phyloP scores from a whole-genome alignment of 768 basidiomycete species.

The Kwoniella sp. region DNA sequence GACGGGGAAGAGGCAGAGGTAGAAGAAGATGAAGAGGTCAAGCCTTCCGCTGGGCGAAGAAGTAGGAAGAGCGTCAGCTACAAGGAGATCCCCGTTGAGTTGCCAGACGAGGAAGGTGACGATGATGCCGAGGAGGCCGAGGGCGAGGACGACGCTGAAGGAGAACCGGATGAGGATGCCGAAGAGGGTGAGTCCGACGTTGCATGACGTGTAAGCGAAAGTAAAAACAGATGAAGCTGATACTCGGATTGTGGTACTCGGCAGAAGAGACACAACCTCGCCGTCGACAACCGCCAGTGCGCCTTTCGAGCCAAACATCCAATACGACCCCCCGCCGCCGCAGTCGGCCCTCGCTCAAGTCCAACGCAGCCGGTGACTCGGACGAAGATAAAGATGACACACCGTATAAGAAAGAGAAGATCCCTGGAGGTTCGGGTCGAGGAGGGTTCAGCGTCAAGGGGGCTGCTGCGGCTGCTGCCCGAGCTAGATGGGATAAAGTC shows the following conservation, averaged over 20 bases:
- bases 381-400: conserved; percentile 45
- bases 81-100: conserved; percentile 30
- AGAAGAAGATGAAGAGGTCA: conserved; percentile 15
- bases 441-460: conserved; percentile 54
- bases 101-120: conserved; percentile 19
- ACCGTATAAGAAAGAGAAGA: conserved; percentile 34
- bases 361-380: conserved; percentile 24
- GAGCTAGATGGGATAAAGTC: conserved; percentile 57
- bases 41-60: conserved; percentile 9
- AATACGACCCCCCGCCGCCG: conserved; percentile 22
- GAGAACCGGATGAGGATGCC: conserved; percentile 30
- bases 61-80: conserved; percentile 41
- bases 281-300: conserved; percentile 21
- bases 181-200: conserved; percentile 25
- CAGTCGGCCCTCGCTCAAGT: conserved; percentile 9
- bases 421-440: conserved; percentile 48
- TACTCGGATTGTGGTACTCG: neutral
- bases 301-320: conserved; percentile 17
- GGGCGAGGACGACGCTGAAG: conserved; percentile 28
- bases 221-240: neutral
- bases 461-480: conserved; percentile 47
- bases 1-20: conserved; percentile 13
- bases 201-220: neutral
- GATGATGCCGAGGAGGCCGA: conserved; percentile 31
- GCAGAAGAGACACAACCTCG: conserved; percentile 13